Conservation (phyloP, 805 yeast species). For the Ogataea populi-albae region DNA sequence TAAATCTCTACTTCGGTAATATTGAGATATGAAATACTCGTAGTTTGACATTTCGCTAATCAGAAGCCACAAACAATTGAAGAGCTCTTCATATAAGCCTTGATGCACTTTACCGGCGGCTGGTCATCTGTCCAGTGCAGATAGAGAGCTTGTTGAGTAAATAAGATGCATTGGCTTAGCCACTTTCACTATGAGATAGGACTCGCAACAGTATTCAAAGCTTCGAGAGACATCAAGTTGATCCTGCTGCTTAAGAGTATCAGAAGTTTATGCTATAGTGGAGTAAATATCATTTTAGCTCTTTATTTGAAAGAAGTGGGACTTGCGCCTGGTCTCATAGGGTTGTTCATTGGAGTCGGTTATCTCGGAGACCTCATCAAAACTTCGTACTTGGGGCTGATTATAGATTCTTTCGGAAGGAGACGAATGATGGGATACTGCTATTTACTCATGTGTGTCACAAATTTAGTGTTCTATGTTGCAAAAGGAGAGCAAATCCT, state of each 20-base stretch:
- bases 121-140: no score
- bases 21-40: no score
- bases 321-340: conserved; percentile 42
- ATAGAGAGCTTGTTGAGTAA: no score
- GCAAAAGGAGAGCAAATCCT: conserved; percentile 35
- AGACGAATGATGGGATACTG: conserved; percentile 39
- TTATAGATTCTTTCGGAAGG: conserved; percentile 49
- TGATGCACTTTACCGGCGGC: no score
- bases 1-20: no score
- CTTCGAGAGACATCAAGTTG: conserved; percentile 34
- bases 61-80: no score
- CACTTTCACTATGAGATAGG: conserved; percentile 34
- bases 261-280: conserved; percentile 38
- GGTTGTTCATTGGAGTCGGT: conserved; percentile 47
- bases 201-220: conserved; percentile 27
- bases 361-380: conserved; percentile 50
- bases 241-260: conserved; percentile 35
- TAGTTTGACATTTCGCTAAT: no score
- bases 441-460: conserved; percentile 39
- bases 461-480: conserved; percentile 41
- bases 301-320: conserved; percentile 42
- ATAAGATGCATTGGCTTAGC: no score
- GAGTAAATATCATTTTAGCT: conserved; percentile 40
- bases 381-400: conserved; percentile 44
- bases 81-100: no score